Percentiles rank a stretch among this genome's conserved stretches.
These are phyloP conservation scores for Yamadazyma philogaea DNA, from an alignment of 805 yeast genomes.

Conservation along the genomic window DNA sequence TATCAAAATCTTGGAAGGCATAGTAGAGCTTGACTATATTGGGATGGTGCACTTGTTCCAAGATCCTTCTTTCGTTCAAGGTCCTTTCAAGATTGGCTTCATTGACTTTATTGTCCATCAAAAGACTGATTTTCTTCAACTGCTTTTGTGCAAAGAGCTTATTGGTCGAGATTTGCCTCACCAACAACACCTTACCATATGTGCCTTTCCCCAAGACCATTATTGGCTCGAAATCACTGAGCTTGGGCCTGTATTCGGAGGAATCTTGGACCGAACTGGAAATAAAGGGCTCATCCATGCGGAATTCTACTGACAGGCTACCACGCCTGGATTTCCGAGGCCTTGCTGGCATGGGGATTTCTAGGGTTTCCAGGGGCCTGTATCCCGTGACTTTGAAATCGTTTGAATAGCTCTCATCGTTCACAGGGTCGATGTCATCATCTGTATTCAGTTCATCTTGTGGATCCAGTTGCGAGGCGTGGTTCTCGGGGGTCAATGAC, in stretches of 20 bases:
- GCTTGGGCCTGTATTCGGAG: conserved; percentile 13
- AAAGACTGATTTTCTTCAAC: conserved; percentile 35
- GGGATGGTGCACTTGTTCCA: conserved; percentile 41
- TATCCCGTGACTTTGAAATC: conserved; percentile 3
- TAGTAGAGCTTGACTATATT: conserved; percentile 44
- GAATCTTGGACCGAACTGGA: conserved; percentile 12
- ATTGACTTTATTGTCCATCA: conserved; percentile 26
- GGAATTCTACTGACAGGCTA: conserved; percentile 14
- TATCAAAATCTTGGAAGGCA: conserved; percentile 44
- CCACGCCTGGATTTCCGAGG: conserved; percentile 8
- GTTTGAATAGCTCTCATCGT: not conserved
- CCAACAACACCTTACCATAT: conserved; percentile 43
- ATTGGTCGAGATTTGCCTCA: conserved; percentile 36
- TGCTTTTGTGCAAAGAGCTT: conserved; percentile 44
- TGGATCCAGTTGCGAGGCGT: not conserved
- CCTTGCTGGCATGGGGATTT: conserved; percentile 1
- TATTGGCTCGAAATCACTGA: conserved; percentile 40
- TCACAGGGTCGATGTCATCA: not conserved
- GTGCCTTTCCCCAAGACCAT: conserved; percentile 45
- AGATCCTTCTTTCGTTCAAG: conserved; percentile 38
- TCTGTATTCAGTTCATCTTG: not conserved
- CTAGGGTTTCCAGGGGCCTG: conserved; percentile 1
- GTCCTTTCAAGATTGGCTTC: conserved; percentile 32
- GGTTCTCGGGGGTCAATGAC: not conserved
- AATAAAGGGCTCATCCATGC: conserved; percentile 14